Percentiles rank a stretch among this genome's conserved stretches.
Conservation (phyloP, 306 rosid species). For the Trifolium fragiferum region DNA sequence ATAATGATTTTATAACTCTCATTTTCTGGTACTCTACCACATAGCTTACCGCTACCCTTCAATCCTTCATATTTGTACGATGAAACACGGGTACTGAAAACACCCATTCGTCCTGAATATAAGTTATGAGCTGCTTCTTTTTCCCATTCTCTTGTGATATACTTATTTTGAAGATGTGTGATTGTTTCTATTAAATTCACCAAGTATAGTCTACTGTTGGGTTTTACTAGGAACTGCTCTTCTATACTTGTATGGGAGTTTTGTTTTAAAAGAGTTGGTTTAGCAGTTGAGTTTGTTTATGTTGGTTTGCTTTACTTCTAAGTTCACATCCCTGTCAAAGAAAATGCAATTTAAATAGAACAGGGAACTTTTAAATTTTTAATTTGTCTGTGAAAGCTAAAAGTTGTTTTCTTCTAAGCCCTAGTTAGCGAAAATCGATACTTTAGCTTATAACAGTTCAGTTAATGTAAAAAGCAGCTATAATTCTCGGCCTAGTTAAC, state of each 20-base stretch:
- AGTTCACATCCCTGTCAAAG: neutral
- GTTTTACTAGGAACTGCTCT: neutral
- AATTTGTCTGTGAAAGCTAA: neutral
- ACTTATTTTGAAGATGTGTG: neutral
- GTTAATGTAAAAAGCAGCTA: no score
- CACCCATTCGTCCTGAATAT: neutral
- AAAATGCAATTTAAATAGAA: neutral
- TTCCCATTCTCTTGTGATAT: no score
- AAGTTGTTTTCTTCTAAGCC: no score
- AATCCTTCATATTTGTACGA: neutral
- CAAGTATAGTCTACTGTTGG: neutral
- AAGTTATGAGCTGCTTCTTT: neutral
- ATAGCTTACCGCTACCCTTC: neutral
- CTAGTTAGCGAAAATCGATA: no score
- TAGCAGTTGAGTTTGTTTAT: neutral
- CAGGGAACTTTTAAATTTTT: neutral
- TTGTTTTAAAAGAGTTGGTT: conserved; percentile 16
- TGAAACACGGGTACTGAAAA: neutral
- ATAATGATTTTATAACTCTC: neutral
- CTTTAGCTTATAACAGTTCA: no score
- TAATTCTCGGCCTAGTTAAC: no score
- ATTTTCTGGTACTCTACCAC: neutral
- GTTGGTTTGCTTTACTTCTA: conserved; percentile 8
- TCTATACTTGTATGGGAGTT: neutral
- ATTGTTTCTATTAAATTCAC: neutral